These are phyloP conservation scores for Anthostomella pinea DNA, from an alignment of 2,329 filamentous ascomycete species.

Conservation along the genomic window DNA sequence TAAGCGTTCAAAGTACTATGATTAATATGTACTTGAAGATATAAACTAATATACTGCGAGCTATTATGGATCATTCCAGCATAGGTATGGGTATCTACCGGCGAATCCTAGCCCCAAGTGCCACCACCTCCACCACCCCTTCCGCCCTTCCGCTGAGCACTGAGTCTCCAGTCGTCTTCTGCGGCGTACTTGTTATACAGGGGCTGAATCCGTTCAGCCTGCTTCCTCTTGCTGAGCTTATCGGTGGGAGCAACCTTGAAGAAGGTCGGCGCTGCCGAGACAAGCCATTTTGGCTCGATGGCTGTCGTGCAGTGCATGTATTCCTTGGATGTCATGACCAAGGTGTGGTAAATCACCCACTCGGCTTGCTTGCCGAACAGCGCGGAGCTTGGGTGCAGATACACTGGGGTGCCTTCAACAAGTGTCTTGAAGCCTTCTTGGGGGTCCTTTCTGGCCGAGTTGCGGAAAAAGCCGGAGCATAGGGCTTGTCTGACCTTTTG, in stretches of 20 bases:
- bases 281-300: conserved; percentile 92
- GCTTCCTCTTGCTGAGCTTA: conserved; percentile 83
- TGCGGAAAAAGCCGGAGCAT: conserved; percentile 93
- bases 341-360: conserved; percentile 89
- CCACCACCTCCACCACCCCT: conserved; percentile 81
- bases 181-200: conserved; percentile 89
- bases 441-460: conserved; percentile 89
- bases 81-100: not conserved
- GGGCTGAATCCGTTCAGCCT: conserved; percentile 91
- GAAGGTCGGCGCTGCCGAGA: conserved; percentile 96
- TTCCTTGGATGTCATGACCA: conserved; percentile 93
- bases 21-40: too few species aligned
- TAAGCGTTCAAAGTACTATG: too few species aligned
- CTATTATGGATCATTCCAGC: too few species aligned
- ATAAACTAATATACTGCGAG: too few species aligned
- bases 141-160: conserved; percentile 80
- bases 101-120: conserved; percentile 71
- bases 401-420: conserved; percentile 91
- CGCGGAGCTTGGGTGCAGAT: conserved; percentile 87
- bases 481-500: conserved; percentile 83
- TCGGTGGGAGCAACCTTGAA: conserved; percentile 95
- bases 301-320: conserved; percentile 95
- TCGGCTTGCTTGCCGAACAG: conserved; percentile 95
- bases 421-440: conserved; percentile 97
- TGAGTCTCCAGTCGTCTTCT: conserved; percentile 93